Evolutionary conservation across 73 alveolate genomes (phyloP).

Genomic region (Symbiodinium natans): DNA sequence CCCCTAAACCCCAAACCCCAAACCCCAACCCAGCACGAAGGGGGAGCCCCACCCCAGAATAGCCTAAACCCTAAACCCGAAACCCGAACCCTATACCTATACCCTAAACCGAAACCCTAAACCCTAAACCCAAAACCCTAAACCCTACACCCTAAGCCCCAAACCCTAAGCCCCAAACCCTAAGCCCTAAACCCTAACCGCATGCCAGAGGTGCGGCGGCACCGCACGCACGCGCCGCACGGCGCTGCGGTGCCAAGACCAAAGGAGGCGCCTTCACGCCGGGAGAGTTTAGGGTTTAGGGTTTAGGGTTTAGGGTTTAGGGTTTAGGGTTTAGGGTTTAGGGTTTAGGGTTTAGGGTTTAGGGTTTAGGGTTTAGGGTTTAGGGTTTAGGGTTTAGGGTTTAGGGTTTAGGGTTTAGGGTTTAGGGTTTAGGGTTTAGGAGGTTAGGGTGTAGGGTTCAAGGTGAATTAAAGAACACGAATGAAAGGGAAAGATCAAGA

Average conservation of each 20-base stretch:
- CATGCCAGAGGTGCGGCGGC: slow-evolving; percentile 24
- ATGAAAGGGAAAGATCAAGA: no score
- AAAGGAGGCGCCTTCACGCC: slow-evolving; percentile 22
- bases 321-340: not conserved
- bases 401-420: not conserved
- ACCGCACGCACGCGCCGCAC: slow-evolving; percentile 54
- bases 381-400: not conserved
- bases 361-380: not conserved
- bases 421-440: not conserved
- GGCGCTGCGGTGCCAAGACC: slow-evolving; percentile 49
- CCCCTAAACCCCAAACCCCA: no score
- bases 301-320: not conserved
- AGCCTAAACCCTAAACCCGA: no score
- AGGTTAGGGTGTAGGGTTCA: no score
- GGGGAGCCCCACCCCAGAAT: no score
- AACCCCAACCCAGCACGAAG: no score
- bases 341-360: not conserved
- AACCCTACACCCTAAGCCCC: not conserved
- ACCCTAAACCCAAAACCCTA: not conserved
- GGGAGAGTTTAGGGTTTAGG: not conserved
- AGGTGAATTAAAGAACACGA: no score
- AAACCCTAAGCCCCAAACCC: not conserved
- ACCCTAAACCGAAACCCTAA: no score
- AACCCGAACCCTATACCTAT: not conserved
- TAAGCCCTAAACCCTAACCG: not conserved